phyloP scores from a whole-genome alignment of 768 basidiomycete species.

The Paxillus rubicundulus region DNA sequence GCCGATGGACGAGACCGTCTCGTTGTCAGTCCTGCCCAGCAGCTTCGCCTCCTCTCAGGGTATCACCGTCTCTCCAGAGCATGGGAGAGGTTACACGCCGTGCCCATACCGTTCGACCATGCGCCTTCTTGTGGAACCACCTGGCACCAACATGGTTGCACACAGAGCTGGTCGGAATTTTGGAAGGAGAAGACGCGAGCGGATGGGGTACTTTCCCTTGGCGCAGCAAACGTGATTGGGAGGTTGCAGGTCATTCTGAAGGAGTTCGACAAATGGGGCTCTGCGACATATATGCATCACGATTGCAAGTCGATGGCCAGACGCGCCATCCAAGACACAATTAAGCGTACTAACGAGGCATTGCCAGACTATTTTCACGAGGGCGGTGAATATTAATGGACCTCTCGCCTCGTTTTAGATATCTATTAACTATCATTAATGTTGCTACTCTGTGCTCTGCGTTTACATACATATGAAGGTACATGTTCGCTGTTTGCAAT shows the following conservation, averaged over 20 bases:
- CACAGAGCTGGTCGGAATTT: conserved; percentile 72
- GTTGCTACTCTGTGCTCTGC: neutral
- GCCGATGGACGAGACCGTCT: conserved; percentile 44
- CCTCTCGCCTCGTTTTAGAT: neutral
- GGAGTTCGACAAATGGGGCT: conserved; percentile 70
- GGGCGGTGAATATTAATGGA: conserved; percentile 31
- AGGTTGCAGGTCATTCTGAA: conserved; percentile 59
- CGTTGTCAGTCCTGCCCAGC: conserved; percentile 55
- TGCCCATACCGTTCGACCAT: conserved; percentile 64
- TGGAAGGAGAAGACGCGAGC: conserved; percentile 74
- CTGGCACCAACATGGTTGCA: conserved; percentile 73
- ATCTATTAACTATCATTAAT: neutral
- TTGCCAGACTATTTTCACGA: conserved; percentile 61
- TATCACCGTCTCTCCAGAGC: conserved; percentile 64
- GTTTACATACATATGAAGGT: neutral
- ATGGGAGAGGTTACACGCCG: conserved; percentile 62
- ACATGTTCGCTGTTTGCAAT: neutral
- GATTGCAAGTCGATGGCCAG: conserved; percentile 64
- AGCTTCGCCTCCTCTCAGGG: conserved; percentile 63
- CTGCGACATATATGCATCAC: conserved; percentile 75
- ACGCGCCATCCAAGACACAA: conserved; percentile 51
- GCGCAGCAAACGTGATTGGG: conserved; percentile 66
- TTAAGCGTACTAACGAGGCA: conserved; percentile 55
- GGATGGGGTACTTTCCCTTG: conserved; percentile 57
- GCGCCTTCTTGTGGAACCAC: conserved; percentile 59